Conservation (phyloP, 2,329 filamentous ascomycete species). For the Alternaria tenuissima region DNA sequence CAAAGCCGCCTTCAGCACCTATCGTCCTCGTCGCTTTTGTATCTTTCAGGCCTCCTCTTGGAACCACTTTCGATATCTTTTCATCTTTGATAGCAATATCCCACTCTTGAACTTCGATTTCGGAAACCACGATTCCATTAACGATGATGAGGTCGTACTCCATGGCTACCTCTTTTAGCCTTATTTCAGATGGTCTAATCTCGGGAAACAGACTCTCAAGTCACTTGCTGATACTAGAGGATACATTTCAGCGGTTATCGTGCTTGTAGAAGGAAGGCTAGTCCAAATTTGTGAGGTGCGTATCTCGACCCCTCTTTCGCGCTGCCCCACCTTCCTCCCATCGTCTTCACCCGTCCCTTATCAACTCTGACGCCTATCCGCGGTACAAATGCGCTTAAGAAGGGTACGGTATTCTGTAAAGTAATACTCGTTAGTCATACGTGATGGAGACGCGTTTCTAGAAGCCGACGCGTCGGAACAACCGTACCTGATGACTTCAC, state of each 20-base stretch:
- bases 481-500: not conserved
- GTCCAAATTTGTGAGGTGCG: slow-evolving; percentile 25
- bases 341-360: slow-evolving; percentile 29
- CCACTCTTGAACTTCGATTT: slow-evolving; percentile 48
- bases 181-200: not conserved
- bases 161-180: slow-evolving; percentile 15
- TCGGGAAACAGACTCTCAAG: not conserved
- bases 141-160: slow-evolving; percentile 52
- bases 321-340: slow-evolving; percentile 15
- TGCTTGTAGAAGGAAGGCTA: slow-evolving; percentile 21
- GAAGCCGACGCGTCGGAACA: slow-evolving; percentile 3
- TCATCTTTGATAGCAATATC: slow-evolving; percentile 57
- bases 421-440: slow-evolving; percentile 28
- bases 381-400: slow-evolving; percentile 6
- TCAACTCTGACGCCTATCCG: slow-evolving; percentile 20
- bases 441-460: not conserved
- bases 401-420: slow-evolving; percentile 7
- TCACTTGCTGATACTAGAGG: not conserved
- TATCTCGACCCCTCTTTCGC: slow-evolving; percentile 40
- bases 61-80: slow-evolving; percentile 49
- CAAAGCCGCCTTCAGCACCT: slow-evolving; percentile 57
- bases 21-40: slow-evolving; percentile 46
- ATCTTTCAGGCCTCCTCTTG: slow-evolving; percentile 43
- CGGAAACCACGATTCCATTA: slow-evolving; percentile 55
- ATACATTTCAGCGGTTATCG: slow-evolving; percentile 10